Evolutionary conservation across 768 basidiomycete species (phyloP), one percentile per base, ranked within the genome.

Genomic region (Rhizopogon vesiculosus): DNA sequence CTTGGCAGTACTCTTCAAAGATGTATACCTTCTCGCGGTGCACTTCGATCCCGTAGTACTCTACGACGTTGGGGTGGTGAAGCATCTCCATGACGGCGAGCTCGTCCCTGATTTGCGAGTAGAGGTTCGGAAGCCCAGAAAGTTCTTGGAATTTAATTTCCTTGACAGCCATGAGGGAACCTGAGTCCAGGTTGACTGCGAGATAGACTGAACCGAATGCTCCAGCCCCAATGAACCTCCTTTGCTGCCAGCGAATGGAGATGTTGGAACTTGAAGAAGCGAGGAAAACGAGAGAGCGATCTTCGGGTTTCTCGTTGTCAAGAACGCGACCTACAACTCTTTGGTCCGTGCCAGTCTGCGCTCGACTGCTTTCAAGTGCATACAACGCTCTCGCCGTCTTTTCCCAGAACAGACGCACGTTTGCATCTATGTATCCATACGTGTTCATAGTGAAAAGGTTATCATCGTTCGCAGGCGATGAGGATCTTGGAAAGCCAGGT

Each of bases 161-260:
- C 74, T 99, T 99, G 64, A 98, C 97, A 8, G 97, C 97, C 94
- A 99, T 98, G 58, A 98, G 84, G 42, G 90, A 89, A 45, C 95
- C 93, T 1, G 91, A 88, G 66, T 98, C 97, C 54, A 98, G 79
- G 68, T 98, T 98, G 72, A 98, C 89, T 16, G 95, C 97, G 45
- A 93, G 83, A 69, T 98, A 99, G n/a, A 99, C 97, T n/a, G 92
- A 96, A 19, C 97, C 97, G 70, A 97, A 98, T 8, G 97, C 95
- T 15, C 97, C 97, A n/a, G 94, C 87, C 50, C 96, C 97, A 62
- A 99, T 98, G 74, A 98, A 98, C 56, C 89, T 85, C 13, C 96
- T 94, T 73, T 99, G 97, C 69, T 98, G 96, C 97, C 97, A 99
- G 41, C 91, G 85, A 58, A 98, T 87, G 3, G 93, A 91, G 59